A percentile compares a stretch with the other conserved stretches of the same genome.
Evolutionary conservation across 1,139 yeast genomes (phyloP).

Genomic region (Meyerozyma guilliermondii): DNA sequence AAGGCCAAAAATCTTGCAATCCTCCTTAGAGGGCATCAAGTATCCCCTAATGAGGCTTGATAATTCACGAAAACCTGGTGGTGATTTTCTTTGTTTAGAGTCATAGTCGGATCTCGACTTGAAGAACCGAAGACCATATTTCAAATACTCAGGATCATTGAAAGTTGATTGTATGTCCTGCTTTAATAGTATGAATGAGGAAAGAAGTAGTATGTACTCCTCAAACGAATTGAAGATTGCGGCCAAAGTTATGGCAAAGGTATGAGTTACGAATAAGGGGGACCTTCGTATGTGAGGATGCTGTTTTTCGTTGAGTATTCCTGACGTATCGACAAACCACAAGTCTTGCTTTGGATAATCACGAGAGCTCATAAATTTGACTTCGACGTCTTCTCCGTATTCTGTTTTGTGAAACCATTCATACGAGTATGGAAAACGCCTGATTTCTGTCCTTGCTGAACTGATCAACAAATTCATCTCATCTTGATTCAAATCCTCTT

Average conservation of each 20-base stretch:
- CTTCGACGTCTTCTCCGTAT: neutral
- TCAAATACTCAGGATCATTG: slow-evolving; percentile 13
- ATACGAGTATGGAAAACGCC: slow-evolving; percentile 7
- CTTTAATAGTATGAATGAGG: neutral
- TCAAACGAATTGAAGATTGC: slow-evolving; percentile 29
- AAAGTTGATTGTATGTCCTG: slow-evolving; percentile 10
- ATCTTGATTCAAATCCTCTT: slow-evolving; percentile 10
- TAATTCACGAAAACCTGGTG: slow-evolving; percentile 29
- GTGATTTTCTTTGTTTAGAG: slow-evolving; percentile 14
- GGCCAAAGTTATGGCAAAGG: slow-evolving; percentile 18
- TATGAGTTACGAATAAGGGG: slow-evolving; percentile 11
- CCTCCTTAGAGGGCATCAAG: slow-evolving; percentile 21
- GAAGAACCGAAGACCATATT: slow-evolving; percentile 25
- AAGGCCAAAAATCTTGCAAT: slow-evolving; percentile 17
- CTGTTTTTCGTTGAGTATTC: slow-evolving; percentile 11
- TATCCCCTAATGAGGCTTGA: slow-evolving; percentile 19
- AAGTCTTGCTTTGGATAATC: slow-evolving; percentile 23
- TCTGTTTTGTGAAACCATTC: slow-evolving; percentile 5
- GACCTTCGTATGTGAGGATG: slow-evolving; percentile 12
- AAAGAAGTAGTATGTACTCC: slow-evolving; percentile 20
- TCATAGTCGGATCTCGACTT: slow-evolving; percentile 19
- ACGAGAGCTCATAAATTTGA: slow-evolving; percentile 3
- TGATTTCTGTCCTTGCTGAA: slow-evolving; percentile 17
- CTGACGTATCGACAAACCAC: slow-evolving; percentile 23
- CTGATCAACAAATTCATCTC: slow-evolving; percentile 16